These are phyloP conservation scores for Gillenia trifoliata DNA, from an alignment of 306 rosid species.

Conservation along the genomic window DNA sequence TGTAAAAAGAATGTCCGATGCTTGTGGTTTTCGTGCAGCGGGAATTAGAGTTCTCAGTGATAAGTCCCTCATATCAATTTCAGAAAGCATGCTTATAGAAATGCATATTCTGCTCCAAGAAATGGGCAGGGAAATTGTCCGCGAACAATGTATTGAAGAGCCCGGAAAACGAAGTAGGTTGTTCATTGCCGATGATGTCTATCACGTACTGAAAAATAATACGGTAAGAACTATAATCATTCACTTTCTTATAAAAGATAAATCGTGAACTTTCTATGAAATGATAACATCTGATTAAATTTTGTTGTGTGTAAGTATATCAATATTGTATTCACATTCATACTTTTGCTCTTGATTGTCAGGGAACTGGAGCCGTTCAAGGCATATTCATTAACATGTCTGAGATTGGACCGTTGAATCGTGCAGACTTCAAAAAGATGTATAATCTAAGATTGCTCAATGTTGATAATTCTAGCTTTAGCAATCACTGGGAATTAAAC, in stretches of 20 bases:
- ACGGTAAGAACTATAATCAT: not conserved
- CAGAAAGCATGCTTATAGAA: not conserved
- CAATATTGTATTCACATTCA: no score
- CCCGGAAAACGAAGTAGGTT: not conserved
- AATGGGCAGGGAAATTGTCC: not conserved
- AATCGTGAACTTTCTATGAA: not conserved
- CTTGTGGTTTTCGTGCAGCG: constrained; percentile 14
- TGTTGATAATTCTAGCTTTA: not conserved
- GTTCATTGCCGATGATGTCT: not conserved
- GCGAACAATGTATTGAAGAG: not conserved
- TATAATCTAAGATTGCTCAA: not conserved
- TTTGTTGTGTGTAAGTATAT: not conserved
- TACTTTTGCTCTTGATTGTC: not conserved
- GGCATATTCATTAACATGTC: not conserved
- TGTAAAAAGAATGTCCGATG: constrained; percentile 8
- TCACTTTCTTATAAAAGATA: not conserved
- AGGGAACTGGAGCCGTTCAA: not conserved
- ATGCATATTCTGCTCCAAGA: constrained; percentile 24
- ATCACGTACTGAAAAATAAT: not conserved
- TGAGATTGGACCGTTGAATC: not conserved
- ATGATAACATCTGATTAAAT: not conserved
- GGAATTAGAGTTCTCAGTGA: constrained; percentile 28
- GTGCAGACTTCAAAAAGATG: not conserved
- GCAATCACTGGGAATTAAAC: not conserved
- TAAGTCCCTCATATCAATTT: constrained; percentile 28